Evolutionary conservation across 139 green algal genomes (phyloP).

Genomic region (Chlorella sp.): DNA sequence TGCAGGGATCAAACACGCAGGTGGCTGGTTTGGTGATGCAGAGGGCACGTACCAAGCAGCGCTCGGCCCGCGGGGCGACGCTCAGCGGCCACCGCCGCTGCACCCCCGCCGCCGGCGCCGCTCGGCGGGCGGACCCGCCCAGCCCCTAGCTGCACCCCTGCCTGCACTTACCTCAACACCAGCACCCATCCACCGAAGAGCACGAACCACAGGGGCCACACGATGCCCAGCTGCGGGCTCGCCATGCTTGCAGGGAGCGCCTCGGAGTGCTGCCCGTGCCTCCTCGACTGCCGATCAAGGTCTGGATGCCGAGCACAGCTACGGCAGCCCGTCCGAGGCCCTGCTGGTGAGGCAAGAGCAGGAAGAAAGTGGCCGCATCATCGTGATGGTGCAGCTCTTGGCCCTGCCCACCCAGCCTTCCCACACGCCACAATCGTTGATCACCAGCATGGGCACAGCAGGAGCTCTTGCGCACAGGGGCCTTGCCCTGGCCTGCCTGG

Average conservation of each 20-base stretch:
- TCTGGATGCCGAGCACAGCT: no score
- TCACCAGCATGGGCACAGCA: neutral
- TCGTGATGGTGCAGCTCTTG: no score
- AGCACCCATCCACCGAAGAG: neutral
- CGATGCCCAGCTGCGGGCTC: neutral
- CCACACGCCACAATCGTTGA: neutral
- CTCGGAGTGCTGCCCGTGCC: neutral
- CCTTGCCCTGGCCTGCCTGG: constrained; percentile 12
- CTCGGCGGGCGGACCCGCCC: no score
- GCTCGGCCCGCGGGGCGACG: no score
- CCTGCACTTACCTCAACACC: neutral
- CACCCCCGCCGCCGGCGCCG: no score
- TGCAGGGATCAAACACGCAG: neutral
- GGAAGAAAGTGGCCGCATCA: no score
- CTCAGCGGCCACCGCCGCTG: no score
- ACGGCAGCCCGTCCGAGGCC: no score
- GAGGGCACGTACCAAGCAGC: neutral
- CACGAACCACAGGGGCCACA: constrained; percentile 24
- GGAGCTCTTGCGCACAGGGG: neutral
- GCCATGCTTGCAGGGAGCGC: neutral
- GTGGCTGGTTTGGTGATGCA: neutral
- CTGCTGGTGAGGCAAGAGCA: no score
- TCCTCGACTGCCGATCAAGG: neutral
- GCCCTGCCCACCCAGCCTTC: neutral
- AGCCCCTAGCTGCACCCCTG: no score